Evolutionary conservation across 768 basidiomycete genomes (phyloP), one percentile per base, ranked within the genome.

Genomic region (Hericium rajendrae): DNA sequence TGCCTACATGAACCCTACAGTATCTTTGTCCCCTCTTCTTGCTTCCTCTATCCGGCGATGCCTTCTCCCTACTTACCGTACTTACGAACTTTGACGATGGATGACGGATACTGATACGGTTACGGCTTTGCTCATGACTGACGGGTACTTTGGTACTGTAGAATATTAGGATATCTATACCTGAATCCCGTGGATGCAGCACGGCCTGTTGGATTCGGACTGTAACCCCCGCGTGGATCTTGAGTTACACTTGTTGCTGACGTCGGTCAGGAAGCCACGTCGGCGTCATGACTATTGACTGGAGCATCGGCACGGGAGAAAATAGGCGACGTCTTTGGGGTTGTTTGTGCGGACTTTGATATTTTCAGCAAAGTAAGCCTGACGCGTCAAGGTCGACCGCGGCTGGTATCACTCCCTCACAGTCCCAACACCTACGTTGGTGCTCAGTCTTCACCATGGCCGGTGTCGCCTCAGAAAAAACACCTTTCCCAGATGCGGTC

Each of bases 31-130:
- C 16, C 26, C 28, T 51, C 49, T 51, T 22, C 49, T 37, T 51
- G 20, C 32, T 32, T 32, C 28, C 49, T 24, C 46, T 41, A 37
- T 54, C 54, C 54, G 32, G 32, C 52, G 28, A 38, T 39, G 24
- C 38, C 38, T 46, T 24, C 40, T 22, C 16, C 38, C 52, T 32
- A 37, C 52, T 53, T 37, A 53, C 52, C 22, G 46, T n/a, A 20
- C 37, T 61, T 57, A 63, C 53, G 60, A 62, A 62, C 38, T 9
- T 15, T 61, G 48, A 63, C 60, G 62, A 63, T 55, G 39, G 55
- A 62, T 56, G 55, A 62, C 52, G 62, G 60, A 53, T 51, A 54
- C 56, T 60, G 24, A 37, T 37, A 53, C 49, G 38, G 56, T 52
- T 48, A 40, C 51, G 58, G 53, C 55, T 51, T 32, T 48, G 39